Evolutionary conservation across 2,329 filamentous ascomycete species (phyloP).

Genomic region (Clonostachys rosea): DNA sequence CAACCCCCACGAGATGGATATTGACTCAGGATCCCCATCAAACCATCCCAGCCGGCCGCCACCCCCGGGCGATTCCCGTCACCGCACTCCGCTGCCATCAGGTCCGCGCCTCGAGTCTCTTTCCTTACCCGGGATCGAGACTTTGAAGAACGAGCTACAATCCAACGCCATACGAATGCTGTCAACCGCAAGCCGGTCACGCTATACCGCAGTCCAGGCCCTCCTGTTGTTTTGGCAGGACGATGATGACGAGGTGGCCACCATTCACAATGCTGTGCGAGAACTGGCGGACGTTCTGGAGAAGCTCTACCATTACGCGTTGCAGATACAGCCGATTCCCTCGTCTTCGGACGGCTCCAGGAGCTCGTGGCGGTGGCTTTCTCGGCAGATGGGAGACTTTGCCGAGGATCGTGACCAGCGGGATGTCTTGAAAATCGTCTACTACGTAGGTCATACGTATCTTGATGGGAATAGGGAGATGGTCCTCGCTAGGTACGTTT

Average conservation of each 20-base stretch:
- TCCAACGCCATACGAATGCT: conserved; percentile 42
- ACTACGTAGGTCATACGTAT: conserved; percentile 51
- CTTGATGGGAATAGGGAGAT: conserved; percentile 52
- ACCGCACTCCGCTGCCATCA: conserved; percentile 52
- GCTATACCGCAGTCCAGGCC: conserved; percentile 47
- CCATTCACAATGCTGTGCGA: conserved; percentile 32
- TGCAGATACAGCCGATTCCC: conserved; percentile 44
- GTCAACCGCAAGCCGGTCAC: conserved; percentile 42
- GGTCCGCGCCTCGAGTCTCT: conserved; percentile 47
- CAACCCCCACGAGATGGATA: conserved; percentile 50
- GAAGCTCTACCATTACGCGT: conserved; percentile 46
- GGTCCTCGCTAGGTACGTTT: conserved; percentile 48
- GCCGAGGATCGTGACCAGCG: conserved; percentile 47
- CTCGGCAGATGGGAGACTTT: conserved; percentile 45
- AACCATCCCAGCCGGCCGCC: conserved; percentile 26
- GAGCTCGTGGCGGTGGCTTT: conserved; percentile 50
- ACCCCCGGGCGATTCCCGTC: conserved; percentile 39
- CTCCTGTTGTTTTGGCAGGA: conserved; percentile 55
- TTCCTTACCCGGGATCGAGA: conserved; percentile 44
- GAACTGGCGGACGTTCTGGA: conserved; percentile 46
- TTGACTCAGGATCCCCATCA: conserved; percentile 32
- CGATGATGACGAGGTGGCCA: conserved; percentile 34
- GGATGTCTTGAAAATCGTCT: conserved; percentile 54
- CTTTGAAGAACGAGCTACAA: conserved; percentile 47
- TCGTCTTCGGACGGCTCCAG: conserved; percentile 37